Evolutionary conservation across 768 basidiomycete species (phyloP).

Genomic region (Calocera cornea): DNA sequence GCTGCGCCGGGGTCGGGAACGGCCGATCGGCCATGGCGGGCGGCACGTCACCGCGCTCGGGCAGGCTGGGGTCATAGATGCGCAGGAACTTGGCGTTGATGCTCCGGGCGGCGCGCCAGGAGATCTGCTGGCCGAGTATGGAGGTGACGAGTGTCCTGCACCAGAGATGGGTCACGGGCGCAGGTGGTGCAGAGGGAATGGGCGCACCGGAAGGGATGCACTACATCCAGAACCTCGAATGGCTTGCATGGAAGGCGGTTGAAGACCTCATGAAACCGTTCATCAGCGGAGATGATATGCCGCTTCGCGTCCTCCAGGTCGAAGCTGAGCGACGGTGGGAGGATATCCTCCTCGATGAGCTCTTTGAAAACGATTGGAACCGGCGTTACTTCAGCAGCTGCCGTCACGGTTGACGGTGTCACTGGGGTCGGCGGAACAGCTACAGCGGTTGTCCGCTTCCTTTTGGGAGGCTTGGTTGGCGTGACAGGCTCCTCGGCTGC

Average conservation of each 20-base stretch:
- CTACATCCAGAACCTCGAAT: conserved; percentile 53
- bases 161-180: not conserved
- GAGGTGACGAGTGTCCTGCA: conserved; percentile 53
- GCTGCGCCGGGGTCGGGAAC: conserved; percentile 62
- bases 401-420: not conserved
- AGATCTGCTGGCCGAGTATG: conserved; percentile 70
- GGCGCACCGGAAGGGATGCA: conserved; percentile 70
- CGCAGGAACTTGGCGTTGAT: conserved; percentile 69
- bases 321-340: conserved; percentile 63
- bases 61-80: conserved; percentile 57
- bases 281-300: conserved; percentile 54
- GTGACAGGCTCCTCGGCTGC: not conserved
- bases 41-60: conserved; percentile 34
- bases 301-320: conserved; percentile 60
- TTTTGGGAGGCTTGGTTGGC: not conserved
- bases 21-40: not conserved
- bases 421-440: not conserved
- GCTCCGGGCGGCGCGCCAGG: conserved; percentile 73
- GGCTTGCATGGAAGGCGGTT: conserved; percentile 54
- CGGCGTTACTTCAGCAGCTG: not conserved
- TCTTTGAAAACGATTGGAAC: not conserved
- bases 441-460: not conserved
- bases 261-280: conserved; percentile 61
- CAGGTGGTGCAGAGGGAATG: not conserved
- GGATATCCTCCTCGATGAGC: conserved; percentile 21